Evolutionary conservation across 192 early-diverging fungal genomes (phyloP), one percentile per base, ranked within the genome.

Genomic region (Coemansia reversa): DNA sequence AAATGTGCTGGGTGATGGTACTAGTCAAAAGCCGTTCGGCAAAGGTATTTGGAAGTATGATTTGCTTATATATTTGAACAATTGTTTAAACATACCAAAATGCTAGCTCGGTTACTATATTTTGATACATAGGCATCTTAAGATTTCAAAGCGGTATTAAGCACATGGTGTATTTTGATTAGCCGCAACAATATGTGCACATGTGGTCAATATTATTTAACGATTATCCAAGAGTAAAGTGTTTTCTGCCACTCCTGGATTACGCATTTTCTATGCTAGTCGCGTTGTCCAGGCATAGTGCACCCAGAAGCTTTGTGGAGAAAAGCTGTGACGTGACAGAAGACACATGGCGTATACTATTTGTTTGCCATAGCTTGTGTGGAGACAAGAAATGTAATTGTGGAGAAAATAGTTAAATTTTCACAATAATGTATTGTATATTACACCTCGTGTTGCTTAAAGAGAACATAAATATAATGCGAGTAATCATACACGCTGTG

Each of bases 11-110:
- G 39, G 39, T 14, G 39, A 5, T 45, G 12, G 39, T 45, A 45
- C 39, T 45, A 16, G 3, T 16, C 12, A 45, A 45, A 45, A 45
- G 39, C 39, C 39, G 3, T 45, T 45, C 39, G 39, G 39, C 58
- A 24, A 47, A 30, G 32, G n/a, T 19, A 30, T 33, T 8, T 30
- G 29, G 55, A 28, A 56, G 22, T 7, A 18, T 7, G 19, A 1
- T 29, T 30, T 56, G 29, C 29, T 56, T 56, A 56, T 56, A 56
- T 56, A 56, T 29, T 28, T 3, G n/a, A 22, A 24, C 55, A 29
- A 33, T 22, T n/a, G 28, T 56, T 28, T 33, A 33, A 33, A 52
- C 39, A 45, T 45, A 45, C 3, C 39, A 45, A 45, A 12, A 16
- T 9, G 39, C 0, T 45, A 45, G 16, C 39, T 45, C 39, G 39